These are phyloP conservation scores for Mycosphaerella sp. DNA, from an alignment of 2,329 filamentous ascomycete genomes.

Conservation along the genomic window DNA sequence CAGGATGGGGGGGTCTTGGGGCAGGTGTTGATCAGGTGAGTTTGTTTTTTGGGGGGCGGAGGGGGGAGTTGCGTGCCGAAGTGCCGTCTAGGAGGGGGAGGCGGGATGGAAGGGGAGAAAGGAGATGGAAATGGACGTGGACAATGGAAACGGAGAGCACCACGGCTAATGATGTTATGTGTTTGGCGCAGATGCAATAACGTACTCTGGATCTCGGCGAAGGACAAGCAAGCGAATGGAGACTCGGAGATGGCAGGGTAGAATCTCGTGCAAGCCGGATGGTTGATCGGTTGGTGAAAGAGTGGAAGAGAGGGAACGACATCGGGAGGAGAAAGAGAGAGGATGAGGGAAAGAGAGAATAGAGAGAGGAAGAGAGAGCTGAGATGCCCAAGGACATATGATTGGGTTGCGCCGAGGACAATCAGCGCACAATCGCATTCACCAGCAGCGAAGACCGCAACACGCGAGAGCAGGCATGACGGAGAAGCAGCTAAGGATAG, in stretches of 20 bases:
- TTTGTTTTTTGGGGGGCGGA: neutral
- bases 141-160: too few species aligned
- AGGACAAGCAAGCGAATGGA: conserved; percentile 28
- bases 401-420: too few species aligned
- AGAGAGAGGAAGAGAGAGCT: too few species aligned
- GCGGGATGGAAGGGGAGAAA: neutral
- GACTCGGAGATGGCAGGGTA: conserved; percentile 29
- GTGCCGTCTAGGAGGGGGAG: neutral
- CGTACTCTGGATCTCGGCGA: conserved; percentile 77
- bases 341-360: neutral
- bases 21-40: conserved; percentile 83
- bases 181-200: conserved; percentile 70
- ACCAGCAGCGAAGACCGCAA: too few species aligned
- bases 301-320: neutral
- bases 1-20: conserved; percentile 80
- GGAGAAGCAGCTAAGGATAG: too few species aligned
- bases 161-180: neutral
- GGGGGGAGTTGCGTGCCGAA: too few species aligned
- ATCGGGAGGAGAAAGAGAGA: neutral
- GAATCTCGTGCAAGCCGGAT: neutral
- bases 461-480: too few species aligned
- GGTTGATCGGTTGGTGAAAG: neutral
- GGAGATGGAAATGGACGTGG: neutral
- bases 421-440: too few species aligned
- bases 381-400: too few species aligned